Percentiles rank a stretch among this genome's conserved stretches.
phyloP scores from a whole-genome alignment of 2,329 filamentous ascomycete species.

The Microsporum ferrugineum region DNA sequence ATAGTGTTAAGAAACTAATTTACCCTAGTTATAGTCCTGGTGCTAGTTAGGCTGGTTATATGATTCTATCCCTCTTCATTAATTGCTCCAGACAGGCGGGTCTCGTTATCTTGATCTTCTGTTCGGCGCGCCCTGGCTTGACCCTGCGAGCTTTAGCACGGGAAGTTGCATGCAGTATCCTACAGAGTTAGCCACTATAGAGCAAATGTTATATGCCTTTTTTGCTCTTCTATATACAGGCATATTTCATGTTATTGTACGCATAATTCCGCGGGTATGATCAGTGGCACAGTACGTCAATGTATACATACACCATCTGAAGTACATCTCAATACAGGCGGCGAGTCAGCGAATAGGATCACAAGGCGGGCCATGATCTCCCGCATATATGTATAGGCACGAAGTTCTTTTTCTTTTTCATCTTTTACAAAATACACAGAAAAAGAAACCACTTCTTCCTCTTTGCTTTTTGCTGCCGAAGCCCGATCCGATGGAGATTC shows the following conservation, averaged over 20 bases:
- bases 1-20: too few relatives aligned
- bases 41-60: background rate
- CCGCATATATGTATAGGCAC: background rate
- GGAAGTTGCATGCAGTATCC: background rate
- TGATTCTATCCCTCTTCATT: background rate
- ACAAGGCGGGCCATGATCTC: background rate
- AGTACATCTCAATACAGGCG: background rate
- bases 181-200: too few relatives aligned
- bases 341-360: background rate
- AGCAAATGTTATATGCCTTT: too few relatives aligned
- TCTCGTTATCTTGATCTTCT: background rate
- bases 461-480: slow-evolving; percentile 1
- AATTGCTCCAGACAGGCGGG: background rate
- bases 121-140: background rate
- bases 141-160: background rate
- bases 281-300: too few relatives aligned
- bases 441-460: background rate
- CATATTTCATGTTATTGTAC: too few relatives aligned
- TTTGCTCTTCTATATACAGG: too few relatives aligned
- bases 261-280: too few relatives aligned
- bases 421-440: too few relatives aligned
- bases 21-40: background rate
- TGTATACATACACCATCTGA: background rate
- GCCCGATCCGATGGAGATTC: background rate
- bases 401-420: background rate